These are phyloP conservation scores for Chrysoporthe cubensis DNA, from an alignment of 2,329 filamentous ascomycete species.

Conservation along the genomic window DNA sequence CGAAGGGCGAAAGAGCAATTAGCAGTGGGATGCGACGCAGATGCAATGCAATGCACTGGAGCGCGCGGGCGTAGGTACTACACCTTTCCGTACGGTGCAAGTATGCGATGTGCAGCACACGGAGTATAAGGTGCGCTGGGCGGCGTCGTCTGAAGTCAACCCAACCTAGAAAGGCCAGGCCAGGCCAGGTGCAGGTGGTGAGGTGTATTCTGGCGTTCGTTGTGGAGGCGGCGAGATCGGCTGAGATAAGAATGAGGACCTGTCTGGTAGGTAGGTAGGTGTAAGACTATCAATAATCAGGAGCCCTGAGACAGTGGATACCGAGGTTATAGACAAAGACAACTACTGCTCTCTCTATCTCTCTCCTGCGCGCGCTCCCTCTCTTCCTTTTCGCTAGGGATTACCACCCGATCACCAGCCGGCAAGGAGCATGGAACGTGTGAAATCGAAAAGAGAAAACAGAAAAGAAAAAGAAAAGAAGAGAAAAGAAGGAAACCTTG, in stretches of 20 bases:
- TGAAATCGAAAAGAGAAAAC: no score
- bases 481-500: neutral
- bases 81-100: neutral
- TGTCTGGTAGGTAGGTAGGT: neutral
- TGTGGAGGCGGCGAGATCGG: constrained; percentile 8
- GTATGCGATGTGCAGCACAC: no score
- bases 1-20: neutral
- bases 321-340: neutral
- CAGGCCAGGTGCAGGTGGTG: constrained; percentile 2
- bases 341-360: neutral
- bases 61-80: neutral
- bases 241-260: constrained; percentile 1
- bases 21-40: neutral
- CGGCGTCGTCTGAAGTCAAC: no score
- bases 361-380: neutral
- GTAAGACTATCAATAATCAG: neutral
- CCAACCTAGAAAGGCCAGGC: no score
- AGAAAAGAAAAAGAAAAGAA: neutral
- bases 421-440: no score
- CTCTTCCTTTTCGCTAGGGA: neutral
- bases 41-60: neutral
- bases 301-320: no score
- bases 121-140: no score
- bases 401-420: neutral
- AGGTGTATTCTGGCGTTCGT: constrained; percentile 3